Conservation (phyloP, 129 eudicot genomes). For the Centrapalus pauciflorus region DNA sequence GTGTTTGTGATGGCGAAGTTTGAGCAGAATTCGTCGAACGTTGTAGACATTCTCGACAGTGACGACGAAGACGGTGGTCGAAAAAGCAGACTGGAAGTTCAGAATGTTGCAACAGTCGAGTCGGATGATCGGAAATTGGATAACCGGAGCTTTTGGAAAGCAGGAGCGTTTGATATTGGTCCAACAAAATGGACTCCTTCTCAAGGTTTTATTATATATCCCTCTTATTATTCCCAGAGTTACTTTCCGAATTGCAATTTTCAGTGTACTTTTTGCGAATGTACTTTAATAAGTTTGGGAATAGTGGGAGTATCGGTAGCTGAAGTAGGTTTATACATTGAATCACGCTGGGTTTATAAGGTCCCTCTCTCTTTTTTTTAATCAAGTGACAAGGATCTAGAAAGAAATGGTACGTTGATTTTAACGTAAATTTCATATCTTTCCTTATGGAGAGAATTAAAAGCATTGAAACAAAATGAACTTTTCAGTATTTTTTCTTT, state of each 20-base stretch:
- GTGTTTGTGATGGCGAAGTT: background rate
- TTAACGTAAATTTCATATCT: too few species aligned
- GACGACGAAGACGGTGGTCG: constrained; percentile 23
- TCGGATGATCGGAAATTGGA: constrained; percentile 35
- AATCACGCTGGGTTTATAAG: too few species aligned
- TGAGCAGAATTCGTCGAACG: background rate
- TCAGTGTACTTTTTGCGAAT: background rate
- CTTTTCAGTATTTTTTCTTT: too few species aligned
- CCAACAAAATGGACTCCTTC: constrained; percentile 34
- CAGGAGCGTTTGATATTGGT: constrained; percentile 61
- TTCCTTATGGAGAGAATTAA: too few species aligned
- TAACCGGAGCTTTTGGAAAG: constrained; percentile 87
- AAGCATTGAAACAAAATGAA: too few species aligned
- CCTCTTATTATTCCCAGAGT: background rate
- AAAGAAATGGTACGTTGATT: too few species aligned
- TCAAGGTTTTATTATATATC: constrained; percentile 32
- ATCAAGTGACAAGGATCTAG: too few species aligned
- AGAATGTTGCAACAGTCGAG: constrained; percentile 4
- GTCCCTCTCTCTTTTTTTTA: too few species aligned
- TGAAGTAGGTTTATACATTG: background rate
- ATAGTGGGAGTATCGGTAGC: constrained; percentile 1
- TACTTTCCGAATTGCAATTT: background rate
- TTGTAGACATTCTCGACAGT: constrained; percentile 21
- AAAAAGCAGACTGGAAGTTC: constrained; percentile 9
- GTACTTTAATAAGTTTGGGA: background rate